Evolutionary conservation across 2,329 filamentous ascomycete species (phyloP).

Genomic region (Pseudopithomyces chartarum): DNA sequence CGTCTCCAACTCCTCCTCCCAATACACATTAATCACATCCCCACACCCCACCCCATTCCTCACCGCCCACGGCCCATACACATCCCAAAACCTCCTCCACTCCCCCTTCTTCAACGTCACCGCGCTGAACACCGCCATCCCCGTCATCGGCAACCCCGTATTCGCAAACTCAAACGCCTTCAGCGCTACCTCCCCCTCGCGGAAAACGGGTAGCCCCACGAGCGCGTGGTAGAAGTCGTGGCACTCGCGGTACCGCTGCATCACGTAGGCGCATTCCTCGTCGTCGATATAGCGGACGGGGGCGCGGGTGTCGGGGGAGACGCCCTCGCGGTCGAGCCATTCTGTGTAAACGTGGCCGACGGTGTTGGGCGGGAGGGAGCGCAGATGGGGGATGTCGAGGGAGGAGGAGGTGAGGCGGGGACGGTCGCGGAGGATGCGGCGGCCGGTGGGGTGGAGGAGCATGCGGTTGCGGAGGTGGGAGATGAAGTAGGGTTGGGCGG

Average conservation of each 20-base stretch:
- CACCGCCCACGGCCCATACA: constrained; percentile 90
- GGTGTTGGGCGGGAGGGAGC: constrained; percentile 71
- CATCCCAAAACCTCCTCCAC: constrained; percentile 69
- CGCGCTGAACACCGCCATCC: constrained; percentile 76
- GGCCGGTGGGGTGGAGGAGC: constrained; percentile 81
- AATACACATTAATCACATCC: constrained; percentile 94
- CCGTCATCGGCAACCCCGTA: constrained; percentile 93
- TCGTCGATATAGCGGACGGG: constrained; percentile 90
- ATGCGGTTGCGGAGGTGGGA: constrained; percentile 89
- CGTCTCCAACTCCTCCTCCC: constrained; percentile 90
- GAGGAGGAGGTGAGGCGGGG: constrained; percentile 82
- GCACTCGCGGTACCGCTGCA: constrained; percentile 96
- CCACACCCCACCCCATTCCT: constrained; percentile 76
- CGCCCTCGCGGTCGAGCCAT: constrained; percentile 94
- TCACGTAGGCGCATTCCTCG: constrained; percentile 94
- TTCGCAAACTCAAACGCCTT: constrained; percentile 98
- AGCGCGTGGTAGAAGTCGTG: constrained; percentile 98
- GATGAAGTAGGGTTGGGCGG: constrained; percentile 93
- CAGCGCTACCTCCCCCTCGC: constrained; percentile 96
- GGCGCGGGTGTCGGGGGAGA: constrained; percentile 86
- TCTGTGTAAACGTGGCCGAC: constrained; percentile 82
- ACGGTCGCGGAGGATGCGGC: constrained; percentile 86
- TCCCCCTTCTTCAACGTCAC: constrained; percentile 67
- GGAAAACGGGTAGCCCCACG: constrained; percentile 84
- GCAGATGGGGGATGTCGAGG: constrained; percentile 71